These are phyloP conservation scores for Corylus americana DNA, from an alignment of 306 rosid species.

Conservation along the genomic window DNA sequence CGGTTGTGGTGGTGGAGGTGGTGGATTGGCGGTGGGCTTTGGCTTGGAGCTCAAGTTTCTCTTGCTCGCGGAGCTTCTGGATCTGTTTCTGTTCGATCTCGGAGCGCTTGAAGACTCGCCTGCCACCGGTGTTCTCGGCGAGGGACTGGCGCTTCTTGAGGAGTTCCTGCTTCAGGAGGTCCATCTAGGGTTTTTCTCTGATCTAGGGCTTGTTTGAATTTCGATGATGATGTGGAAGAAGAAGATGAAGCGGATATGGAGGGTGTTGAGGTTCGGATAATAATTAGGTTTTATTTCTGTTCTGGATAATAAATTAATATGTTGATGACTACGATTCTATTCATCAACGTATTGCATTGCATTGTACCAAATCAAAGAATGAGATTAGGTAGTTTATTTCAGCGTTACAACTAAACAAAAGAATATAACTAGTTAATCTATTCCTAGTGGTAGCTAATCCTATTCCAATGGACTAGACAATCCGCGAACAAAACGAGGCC, in stretches of 20 bases:
- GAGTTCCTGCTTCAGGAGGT: constrained; percentile 78
- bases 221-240: background rate
- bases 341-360: no score
- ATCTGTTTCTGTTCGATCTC: constrained; percentile 83
- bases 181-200: constrained; percentile 58
- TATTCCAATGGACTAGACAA: no score
- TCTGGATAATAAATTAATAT: no score
- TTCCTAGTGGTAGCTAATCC: no score
- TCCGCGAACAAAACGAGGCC: no score
- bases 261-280: background rate
- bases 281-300: no score
- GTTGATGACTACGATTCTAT: no score
- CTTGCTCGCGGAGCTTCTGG: constrained; percentile 89
- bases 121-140: constrained; percentile 77
- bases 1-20: constrained; percentile 35
- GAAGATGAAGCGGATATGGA: background rate
- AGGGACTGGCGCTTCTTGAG: constrained; percentile 77
- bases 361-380: no score
- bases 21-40: constrained; percentile 61
- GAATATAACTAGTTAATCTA: no score
- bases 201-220: constrained; percentile 17
- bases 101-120: constrained; percentile 81
- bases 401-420: no score
- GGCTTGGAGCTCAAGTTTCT: constrained; percentile 86
- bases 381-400: no score